Evolutionary conservation across 192 early-diverging fungal genomes (phyloP), one percentile per base, ranked within the genome.

Genomic region (Coemansia brasiliensis): DNA sequence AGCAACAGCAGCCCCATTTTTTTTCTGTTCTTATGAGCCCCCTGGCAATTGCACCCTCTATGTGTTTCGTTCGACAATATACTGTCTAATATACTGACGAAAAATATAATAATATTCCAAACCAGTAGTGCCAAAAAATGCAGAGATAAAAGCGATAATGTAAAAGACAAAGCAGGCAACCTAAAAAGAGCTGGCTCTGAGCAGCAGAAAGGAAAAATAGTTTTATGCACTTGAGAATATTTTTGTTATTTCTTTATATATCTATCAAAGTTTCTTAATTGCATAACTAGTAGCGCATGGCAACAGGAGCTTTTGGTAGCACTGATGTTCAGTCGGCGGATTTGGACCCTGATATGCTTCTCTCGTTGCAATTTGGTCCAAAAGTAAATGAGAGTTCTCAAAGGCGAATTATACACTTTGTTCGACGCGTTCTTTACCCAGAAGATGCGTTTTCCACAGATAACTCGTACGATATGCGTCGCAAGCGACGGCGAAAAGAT

Each of bases 401-500:
- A 13, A 64, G 39, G 10, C 60, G 53, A 8, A 71, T 78, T 26
- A 65, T 67, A 38, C 65, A 57, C 35, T 61, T 57, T 38, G 39
- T 70, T n/a, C 42, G 49, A 18, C 59, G 59, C 7, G 43, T 54
- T 6, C 24, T 77, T n/a, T 39, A 20, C 15, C 44, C 40, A n/a
- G 9, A 46, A 9, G 38, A 6, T 12, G 13, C 51, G 8, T 55
- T 21, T 10, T 1, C 37, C 3, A 22, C 42, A 38, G 67, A 40
- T 17, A 39, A 13, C 2, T 32, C 42, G 10, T 8, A 12, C n/a
- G 16, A 25, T 15, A 15, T 41, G 15, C 43, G 49, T 18, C 66
- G 72, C 46, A 75, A 75, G 37, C 65, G 72, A 0, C 66, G 72
- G 66, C 72, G 72, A 57, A 40, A 43, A 32, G 55, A 59, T 29